Base-by-base conservation (phyloP, 257 asterid genomes). In the Ligustrum vulgare region DNA sequence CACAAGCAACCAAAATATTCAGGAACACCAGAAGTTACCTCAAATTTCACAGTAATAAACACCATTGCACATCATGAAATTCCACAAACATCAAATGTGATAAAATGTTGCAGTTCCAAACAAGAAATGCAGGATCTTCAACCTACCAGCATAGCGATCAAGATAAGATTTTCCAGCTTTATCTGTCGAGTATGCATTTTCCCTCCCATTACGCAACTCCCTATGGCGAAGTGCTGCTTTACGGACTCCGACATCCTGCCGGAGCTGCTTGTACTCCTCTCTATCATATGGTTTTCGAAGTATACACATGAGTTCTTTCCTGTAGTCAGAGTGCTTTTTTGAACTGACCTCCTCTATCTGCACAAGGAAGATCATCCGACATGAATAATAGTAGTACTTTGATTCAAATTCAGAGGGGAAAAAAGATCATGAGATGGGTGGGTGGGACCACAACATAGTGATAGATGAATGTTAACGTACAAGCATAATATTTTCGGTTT, bases 221-320 rank as follows among this genome's bases (percentile, higher is more conserved):
- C 58, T 31, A 13, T 70, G 16, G 0, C 31, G 32, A 8, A 12
- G 62, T 16, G 66, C 47, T 72, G 81, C 81, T 58, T 63, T 54
- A 5, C 77, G 78, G 4, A 2, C 18, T 49, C 31, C 20, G 23
- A 85, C 10, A 1, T 54, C 84, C 31, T 15, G 18, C 82, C 28
- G 79, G 69, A 90, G 91, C 77, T 23, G 76, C 0, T 72, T 36
- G 58, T 72, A 80, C 83, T 89, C 90, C 79, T 72, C 68, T 22
- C 8, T 36, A 70, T 84, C 81, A 67, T 72, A 88, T 28, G 87
- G 86, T 66, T 60, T 70, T 58, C 28, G 34, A 31, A 88, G 77
- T 70, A 70, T 74, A 20, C 64, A 22, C 70, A 83, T 28, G 45
- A 83, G 36, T 71, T 82, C 65, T 54, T 54, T 32, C 74, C 87